Percentiles rank a stretch among this genome's conserved stretches.
Evolutionary conservation across 2,329 filamentous ascomycete species (phyloP).

Genomic region (Nothophoma quercina): DNA sequence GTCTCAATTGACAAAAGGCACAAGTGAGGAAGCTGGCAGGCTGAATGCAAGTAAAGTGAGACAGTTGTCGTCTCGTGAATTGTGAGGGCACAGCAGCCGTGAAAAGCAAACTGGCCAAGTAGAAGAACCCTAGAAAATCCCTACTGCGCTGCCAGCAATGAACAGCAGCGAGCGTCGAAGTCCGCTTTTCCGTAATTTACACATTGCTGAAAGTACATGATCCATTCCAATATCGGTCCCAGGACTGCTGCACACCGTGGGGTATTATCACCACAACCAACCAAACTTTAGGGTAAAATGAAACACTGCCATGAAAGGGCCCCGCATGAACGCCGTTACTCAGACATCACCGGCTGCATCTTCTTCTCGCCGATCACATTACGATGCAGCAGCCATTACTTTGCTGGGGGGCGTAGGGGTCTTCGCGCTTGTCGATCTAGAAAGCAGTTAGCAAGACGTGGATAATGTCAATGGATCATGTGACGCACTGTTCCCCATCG

Average conservation of each 20-base stretch:
- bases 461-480: neutral
- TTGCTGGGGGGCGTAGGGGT: constrained; percentile 97
- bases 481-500: constrained; percentile 82
- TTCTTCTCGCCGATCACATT: constrained; percentile 69
- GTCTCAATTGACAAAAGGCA: neutral
- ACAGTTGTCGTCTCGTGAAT: constrained; percentile 37
- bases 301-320: constrained; percentile 48
- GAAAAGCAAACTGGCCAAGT: constrained; percentile 27
- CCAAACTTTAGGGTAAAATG: constrained; percentile 40
- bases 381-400: constrained; percentile 91
- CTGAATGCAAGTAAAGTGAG: constrained; percentile 22
- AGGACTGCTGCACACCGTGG: constrained; percentile 40
- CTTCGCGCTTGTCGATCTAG: constrained; percentile 89
- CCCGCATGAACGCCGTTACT: constrained; percentile 50
- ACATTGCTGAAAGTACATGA: constrained; percentile 51
- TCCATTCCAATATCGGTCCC: constrained; percentile 38
- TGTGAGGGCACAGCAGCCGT: constrained; percentile 35
- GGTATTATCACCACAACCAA: constrained; percentile 49
- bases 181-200: constrained; percentile 48
- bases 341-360: constrained; percentile 44
- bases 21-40: neutral
- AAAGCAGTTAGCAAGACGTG: constrained; percentile 27
- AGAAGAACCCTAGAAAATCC: constrained; percentile 33
- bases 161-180: constrained; percentile 33
- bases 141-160: constrained; percentile 38